Evolutionary conservation across 441 rosid species (phyloP).

Genomic region (Isatis lusitanica): DNA sequence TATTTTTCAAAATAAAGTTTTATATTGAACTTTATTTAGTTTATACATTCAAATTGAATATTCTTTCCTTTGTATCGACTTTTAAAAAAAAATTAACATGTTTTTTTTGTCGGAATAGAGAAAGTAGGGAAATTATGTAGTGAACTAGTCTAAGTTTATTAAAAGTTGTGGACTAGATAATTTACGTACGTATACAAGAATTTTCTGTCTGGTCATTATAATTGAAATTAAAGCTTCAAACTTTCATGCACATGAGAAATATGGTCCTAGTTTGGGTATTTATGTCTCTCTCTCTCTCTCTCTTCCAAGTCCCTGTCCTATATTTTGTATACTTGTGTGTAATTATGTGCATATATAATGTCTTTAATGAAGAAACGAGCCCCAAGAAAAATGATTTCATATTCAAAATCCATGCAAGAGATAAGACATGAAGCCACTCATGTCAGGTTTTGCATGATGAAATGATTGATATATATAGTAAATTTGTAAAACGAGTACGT

Average conservation of each 20-base stretch:
- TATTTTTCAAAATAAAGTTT: background rate
- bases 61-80: background rate
- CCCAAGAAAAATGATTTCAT: conserved; percentile 28
- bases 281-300: conserved; percentile 7
- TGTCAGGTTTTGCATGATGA: conserved; percentile 34
- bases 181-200: background rate
- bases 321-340: conserved; percentile 7
- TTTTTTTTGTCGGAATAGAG: background rate
- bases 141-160: background rate
- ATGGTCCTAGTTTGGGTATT: conserved; percentile 29
- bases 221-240: conserved; percentile 28
- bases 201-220: background rate
- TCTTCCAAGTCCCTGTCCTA: conserved; percentile 6
- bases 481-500: background rate
- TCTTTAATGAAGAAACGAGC: conserved; percentile 16
- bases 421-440: conserved; percentile 21
- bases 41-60: background rate
- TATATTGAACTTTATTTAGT: background rate
- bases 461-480: conserved; percentile 27
- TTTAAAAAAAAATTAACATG: no score
- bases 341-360: background rate
- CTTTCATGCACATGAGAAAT: conserved; percentile 27
- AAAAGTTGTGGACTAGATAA: background rate
- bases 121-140: background rate
- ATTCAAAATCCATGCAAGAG: conserved; percentile 28